A percentile compares a stretch with the other conserved stretches of the same genome.
phyloP scores from a whole-genome alignment of 208 protist species.

The Leishmania aethiopica region DNA sequence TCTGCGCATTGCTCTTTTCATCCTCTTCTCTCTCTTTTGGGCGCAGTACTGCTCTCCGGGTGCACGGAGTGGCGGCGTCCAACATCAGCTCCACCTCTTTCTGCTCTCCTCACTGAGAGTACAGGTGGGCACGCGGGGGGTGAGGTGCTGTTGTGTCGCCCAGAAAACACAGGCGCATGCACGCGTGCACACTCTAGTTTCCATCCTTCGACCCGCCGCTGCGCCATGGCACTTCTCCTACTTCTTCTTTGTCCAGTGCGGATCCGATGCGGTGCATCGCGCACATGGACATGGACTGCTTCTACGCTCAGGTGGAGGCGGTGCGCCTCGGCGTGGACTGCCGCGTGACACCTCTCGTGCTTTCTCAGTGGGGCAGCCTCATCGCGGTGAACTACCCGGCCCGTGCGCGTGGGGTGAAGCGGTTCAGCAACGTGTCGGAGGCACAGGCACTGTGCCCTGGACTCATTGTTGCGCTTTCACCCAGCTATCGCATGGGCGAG shows the following conservation, averaged over 20 bases:
- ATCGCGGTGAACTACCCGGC: conserved; percentile 93
- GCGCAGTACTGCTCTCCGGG: not conserved
- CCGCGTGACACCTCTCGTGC: conserved; percentile 60
- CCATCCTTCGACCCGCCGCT: not conserved
- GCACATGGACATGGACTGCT: conserved; percentile 94
- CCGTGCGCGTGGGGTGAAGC: conserved; percentile 60
- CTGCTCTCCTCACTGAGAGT: not conserved
- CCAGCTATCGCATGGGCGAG: conserved; percentile 70
- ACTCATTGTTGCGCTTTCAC: conserved; percentile 37
- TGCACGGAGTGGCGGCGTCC: not conserved
- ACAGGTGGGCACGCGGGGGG: too few relatives aligned
- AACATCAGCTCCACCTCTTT: too few relatives aligned
- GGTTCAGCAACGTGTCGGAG: conserved; percentile 55
- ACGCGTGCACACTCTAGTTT: not conserved
- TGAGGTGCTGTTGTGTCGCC: not conserved
- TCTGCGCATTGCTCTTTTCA: not conserved
- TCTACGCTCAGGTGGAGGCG: conserved; percentile 93
- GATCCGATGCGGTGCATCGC: conserved; percentile 55
- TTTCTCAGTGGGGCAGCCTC: conserved; percentile 78
- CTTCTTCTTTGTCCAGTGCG: not conserved
- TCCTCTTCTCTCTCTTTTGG: not conserved
- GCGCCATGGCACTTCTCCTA: not conserved
- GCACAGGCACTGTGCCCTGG: conserved; percentile 57
- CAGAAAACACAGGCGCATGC: not conserved
- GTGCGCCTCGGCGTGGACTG: conserved; percentile 80